Percentiles rank a stretch among this genome's conserved stretches.
phyloP scores from a whole-genome alignment of 2,329 filamentous ascomycete genomes.

The Colletotrichum sp. region DNA sequence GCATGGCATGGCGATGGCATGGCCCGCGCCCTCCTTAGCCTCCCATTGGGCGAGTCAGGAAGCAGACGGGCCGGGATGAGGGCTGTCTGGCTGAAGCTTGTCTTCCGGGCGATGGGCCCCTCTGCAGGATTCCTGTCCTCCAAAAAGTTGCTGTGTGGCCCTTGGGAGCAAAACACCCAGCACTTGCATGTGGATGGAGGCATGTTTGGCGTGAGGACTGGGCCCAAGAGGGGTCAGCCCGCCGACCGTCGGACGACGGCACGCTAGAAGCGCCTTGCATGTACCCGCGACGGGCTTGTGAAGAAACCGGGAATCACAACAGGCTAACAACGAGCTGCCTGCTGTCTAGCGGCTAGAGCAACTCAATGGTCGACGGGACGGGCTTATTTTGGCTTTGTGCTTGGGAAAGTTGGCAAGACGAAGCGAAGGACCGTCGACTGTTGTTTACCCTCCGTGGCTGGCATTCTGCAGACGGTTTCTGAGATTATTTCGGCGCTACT shows the following conservation, averaged over 20 bases:
- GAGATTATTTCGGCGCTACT: not conserved
- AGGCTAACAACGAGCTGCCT: not conserved
- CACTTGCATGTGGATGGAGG: conserved; percentile 16
- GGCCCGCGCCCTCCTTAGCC: not conserved
- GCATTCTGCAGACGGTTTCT: not conserved
- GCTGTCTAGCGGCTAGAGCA: not conserved
- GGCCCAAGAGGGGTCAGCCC: not conserved
- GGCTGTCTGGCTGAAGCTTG: conserved; percentile 17
- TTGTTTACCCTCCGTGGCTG: not conserved
- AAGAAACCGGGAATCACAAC: not conserved
- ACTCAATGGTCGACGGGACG: not conserved
- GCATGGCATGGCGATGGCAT: not conserved
- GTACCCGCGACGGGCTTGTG: not conserved
- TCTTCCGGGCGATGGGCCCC: not conserved
- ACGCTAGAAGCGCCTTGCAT: conserved; percentile 13
- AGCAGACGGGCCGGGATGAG: conserved; percentile 3
- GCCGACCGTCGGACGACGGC: conserved; percentile 15
- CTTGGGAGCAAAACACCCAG: not conserved
- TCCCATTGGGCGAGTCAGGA: conserved; percentile 1
- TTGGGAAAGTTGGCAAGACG: not conserved
- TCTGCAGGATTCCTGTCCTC: not conserved
- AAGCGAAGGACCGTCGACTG: not conserved
- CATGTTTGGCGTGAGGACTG: not conserved
- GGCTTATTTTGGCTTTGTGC: not conserved
- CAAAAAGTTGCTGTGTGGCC: not conserved